A percentile compares a stretch with the other conserved stretches of the same genome.
These are phyloP conservation scores for Leccinum arenicola DNA, from an alignment of 768 basidiomycete species.

Conservation along the genomic window DNA sequence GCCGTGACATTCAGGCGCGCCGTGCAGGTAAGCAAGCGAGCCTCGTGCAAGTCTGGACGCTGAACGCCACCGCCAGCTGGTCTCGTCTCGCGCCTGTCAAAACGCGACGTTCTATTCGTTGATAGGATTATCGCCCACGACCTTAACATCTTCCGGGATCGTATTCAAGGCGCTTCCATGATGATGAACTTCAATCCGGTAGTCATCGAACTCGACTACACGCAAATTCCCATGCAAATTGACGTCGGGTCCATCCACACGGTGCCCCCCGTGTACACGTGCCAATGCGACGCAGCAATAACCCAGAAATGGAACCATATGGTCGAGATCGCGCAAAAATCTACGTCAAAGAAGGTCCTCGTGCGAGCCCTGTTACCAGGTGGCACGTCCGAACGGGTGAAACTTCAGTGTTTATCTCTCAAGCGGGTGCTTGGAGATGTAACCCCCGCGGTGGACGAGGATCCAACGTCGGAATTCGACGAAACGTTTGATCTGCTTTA, in stretches of 20 bases:
- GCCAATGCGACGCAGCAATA: constrained; percentile 22
- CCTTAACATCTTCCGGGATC: constrained; percentile 13
- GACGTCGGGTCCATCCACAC: constrained; percentile 17
- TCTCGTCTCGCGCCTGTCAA: constrained; percentile 19
- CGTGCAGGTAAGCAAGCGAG: constrained; percentile 19
- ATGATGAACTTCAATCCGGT: constrained; percentile 9
- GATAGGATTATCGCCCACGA: constrained; percentile 23
- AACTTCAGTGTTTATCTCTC: constrained; percentile 26
- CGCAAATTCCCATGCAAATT: constrained; percentile 13
- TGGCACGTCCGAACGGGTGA: constrained; percentile 24
- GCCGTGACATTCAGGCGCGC: constrained; percentile 26
- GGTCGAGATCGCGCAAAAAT: constrained; percentile 27
- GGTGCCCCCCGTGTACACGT: constrained; percentile 13
- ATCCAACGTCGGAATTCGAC: constrained; percentile 14
- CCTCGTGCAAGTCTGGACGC: background rate
- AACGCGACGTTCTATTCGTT: constrained; percentile 24
- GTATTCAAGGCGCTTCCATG: constrained; percentile 14
- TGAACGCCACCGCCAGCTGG: constrained; percentile 17
- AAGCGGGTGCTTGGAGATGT: constrained; percentile 13
- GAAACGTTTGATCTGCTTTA: constrained; percentile 28
- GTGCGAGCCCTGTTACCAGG: constrained; percentile 29
- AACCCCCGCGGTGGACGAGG: constrained; percentile 9
- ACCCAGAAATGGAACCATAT: constrained; percentile 26
- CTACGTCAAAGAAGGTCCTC: constrained; percentile 21
- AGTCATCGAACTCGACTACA: constrained; percentile 29